These are phyloP conservation scores for Pseudogymnoascus sp. DNA, from an alignment of 2,329 filamentous ascomycete species.

Conservation along the genomic window DNA sequence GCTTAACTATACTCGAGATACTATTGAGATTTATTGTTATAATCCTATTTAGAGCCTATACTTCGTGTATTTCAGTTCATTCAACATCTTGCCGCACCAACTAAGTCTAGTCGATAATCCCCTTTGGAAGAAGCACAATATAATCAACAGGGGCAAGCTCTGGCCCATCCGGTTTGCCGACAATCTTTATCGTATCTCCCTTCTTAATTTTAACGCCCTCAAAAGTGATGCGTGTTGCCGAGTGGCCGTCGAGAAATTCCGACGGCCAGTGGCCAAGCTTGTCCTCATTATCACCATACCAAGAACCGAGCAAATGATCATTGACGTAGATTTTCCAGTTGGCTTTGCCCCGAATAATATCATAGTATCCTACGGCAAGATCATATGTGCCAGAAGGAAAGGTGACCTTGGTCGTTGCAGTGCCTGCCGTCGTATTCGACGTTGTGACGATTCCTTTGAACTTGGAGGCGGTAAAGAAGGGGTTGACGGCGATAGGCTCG, in stretches of 20 bases:
- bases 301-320: slow-evolving; percentile 42
- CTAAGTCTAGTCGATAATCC: slow-evolving; percentile 44
- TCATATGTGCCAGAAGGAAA: slow-evolving; percentile 49
- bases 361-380: slow-evolving; percentile 58
- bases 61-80: not conserved
- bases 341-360: slow-evolving; percentile 49
- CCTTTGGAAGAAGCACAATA: slow-evolving; percentile 49
- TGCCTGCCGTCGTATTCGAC: slow-evolving; percentile 42
- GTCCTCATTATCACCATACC: slow-evolving; percentile 52
- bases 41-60: not conserved
- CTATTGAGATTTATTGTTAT: not conserved
- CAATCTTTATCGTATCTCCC: slow-evolving; percentile 46
- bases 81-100: not conserved
- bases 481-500: slow-evolving; percentile 41
- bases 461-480: slow-evolving; percentile 52
- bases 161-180: slow-evolving; percentile 47
- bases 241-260: slow-evolving; percentile 54
- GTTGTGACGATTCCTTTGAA: slow-evolving; percentile 46
- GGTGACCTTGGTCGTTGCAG: slow-evolving; percentile 37
- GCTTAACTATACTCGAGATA: not conserved
- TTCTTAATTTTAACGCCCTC: slow-evolving; percentile 37
- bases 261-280: slow-evolving; percentile 50
- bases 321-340: slow-evolving; percentile 47
- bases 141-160: slow-evolving; percentile 63
- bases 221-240: slow-evolving; percentile 55